Evolutionary conservation across 371 early-diverging fungal species (phyloP), one percentile per base, ranked within the genome.

Genomic region (Funneliformis caledonium): DNA sequence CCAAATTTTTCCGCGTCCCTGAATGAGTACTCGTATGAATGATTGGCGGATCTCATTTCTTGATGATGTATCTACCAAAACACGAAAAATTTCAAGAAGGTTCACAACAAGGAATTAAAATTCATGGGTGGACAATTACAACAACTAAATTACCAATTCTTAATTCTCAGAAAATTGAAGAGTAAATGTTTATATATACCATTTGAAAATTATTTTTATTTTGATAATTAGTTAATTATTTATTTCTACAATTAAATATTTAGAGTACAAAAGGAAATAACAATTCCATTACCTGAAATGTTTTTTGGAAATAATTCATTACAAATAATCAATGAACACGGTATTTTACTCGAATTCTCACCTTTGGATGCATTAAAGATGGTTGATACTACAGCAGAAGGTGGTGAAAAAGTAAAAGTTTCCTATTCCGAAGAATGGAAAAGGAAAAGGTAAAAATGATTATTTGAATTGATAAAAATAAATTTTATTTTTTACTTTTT

Each of bases 241-340:
- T 31, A 7, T 67, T 48, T 47, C 12, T 16, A 43, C 45, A 19
- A 64, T n/a, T 56, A 19, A 11, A n/a, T 16, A 37, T 26, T 61
- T 74, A 92, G 92, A 59, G 84, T 89, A 14, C 87, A 89, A 75
- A 88, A 89, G 73, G 88, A 88, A 12, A 84, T 95, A 69, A 91
- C 91, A 1, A 88, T 96, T 74, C 94, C 94, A 47, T 88, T 93
- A 22, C 97, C 98, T n/a, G 96, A 96, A 85, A 97, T 97, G 98
- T 93, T 95, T 52, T 97, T 97, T 91, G 96, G 97, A 56, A 91
- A 92, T 85, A 97, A 95, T 85, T 85, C 85, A 76, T 86, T 95
- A 31, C 83, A 83, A 5, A 75, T 92, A 43, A 67, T 84, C 26
- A 86, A 91, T 60, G 83, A 68, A 3, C 80, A 81, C 33, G 90